Conservation (phyloP, 2,329 filamentous ascomycete species). For the Fusarium tricinctum region DNA sequence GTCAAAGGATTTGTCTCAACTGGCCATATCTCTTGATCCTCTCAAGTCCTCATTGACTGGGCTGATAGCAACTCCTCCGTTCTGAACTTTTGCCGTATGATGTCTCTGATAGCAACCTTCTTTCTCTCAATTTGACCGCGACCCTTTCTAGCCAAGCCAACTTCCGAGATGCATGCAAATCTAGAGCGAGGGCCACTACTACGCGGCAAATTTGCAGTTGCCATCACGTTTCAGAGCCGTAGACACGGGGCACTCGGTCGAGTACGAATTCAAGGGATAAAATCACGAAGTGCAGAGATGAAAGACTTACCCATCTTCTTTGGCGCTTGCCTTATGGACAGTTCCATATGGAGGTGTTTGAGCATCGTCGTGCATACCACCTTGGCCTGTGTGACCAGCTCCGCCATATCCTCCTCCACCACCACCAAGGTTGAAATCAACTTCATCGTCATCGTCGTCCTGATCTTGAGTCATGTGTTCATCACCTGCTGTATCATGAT, state of each 20-base stretch:
- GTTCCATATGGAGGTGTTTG: constrained; percentile 54
- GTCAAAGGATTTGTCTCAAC: constrained; percentile 41
- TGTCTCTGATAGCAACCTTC: constrained; percentile 45
- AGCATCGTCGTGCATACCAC: constrained; percentile 50
- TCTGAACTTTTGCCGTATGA: constrained; percentile 45
- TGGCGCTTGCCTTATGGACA: constrained; percentile 73
- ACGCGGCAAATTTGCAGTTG: constrained; percentile 36
- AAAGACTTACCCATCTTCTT: constrained; percentile 61
- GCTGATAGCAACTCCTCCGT: constrained; percentile 44
- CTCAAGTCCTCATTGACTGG: constrained; percentile 40
- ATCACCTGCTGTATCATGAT: constrained; percentile 51
- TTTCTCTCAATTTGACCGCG: constrained; percentile 47
- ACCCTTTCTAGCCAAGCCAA: constrained; percentile 51
- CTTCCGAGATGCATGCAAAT: constrained; percentile 43
- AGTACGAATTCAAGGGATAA: constrained; percentile 25
- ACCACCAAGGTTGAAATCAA: constrained; percentile 71
- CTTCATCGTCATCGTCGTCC: constrained; percentile 69
- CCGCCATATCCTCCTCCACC: constrained; percentile 53
- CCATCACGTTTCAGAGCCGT: constrained; percentile 38
- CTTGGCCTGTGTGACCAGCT: constrained; percentile 51
- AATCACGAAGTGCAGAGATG: constrained; percentile 46
- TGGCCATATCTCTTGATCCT: constrained; percentile 47
- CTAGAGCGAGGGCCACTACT: constrained; percentile 40
- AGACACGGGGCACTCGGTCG: constrained; percentile 27
- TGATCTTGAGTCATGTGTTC: constrained; percentile 62